Conservation (phyloP, 306 rosid species). For the Inga leiocalycina region DNA sequence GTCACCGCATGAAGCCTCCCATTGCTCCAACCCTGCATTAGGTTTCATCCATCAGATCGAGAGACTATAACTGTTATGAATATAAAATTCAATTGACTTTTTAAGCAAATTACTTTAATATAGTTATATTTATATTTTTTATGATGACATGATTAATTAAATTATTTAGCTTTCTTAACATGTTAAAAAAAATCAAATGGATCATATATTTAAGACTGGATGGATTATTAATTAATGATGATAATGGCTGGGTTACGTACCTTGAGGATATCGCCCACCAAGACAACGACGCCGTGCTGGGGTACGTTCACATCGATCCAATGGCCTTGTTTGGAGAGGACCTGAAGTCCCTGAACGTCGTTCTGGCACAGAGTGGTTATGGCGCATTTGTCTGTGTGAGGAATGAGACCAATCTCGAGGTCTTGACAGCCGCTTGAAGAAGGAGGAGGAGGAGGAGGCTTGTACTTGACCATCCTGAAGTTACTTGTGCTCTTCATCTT, state of each 20-base stretch:
- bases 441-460: slow-evolving; percentile 10
- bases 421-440: slow-evolving; percentile 22
- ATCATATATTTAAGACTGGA: too few relatives aligned
- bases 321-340: slow-evolving; percentile 46
- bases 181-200: too few relatives aligned
- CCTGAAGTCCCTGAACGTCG: slow-evolving; percentile 54
- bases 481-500: slow-evolving; percentile 21
- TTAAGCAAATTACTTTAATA: too few relatives aligned
- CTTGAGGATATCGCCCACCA: slow-evolving; percentile 57
- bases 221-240: too few relatives aligned
- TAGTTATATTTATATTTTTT: too few relatives aligned
- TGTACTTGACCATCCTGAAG: slow-evolving; percentile 48
- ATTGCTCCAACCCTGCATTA: slow-evolving; percentile 56
- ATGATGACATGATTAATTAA: too few relatives aligned
- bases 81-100: too few relatives aligned
- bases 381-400: slow-evolving; percentile 56
- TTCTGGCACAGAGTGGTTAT: slow-evolving; percentile 49
- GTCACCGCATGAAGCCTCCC: slow-evolving; percentile 51
- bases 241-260: slow-evolving; percentile 7
- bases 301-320: slow-evolving; percentile 49
- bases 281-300: slow-evolving; percentile 23
- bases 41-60: neutral
- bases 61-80: too few relatives aligned
- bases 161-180: too few relatives aligned
- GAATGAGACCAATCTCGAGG: slow-evolving; percentile 13